Base-by-base conservation (phyloP, 106 monocot genomes). In the Acorus gramineus region DNA sequence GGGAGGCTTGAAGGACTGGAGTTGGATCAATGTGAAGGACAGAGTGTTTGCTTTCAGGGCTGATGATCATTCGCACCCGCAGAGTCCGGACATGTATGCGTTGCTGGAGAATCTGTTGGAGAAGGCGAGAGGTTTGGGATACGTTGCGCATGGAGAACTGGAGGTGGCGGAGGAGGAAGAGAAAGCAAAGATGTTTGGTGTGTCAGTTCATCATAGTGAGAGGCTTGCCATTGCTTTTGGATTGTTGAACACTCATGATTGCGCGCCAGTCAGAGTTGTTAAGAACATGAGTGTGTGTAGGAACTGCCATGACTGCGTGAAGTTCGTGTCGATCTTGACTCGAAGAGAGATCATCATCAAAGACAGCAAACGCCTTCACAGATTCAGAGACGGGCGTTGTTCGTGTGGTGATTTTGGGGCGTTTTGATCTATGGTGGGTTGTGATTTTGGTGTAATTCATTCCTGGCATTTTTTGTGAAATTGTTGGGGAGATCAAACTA, bases 261-360 rank as follows among this genome's bases (percentile, higher is more conserved):
- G 75, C 47, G 63, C 73, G 55, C 49, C 82, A 5, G 67, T 92
- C 6, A 58, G 92, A n/a, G 77, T 92, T 52, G 72, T 77, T 5
- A 92, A 92, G 80, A 92, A 92, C 44, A 82, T 83, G 6, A 61
- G 69, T 2, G 87, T 87, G 79, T 92, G 92, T 59, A 82, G 77
- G 70, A 87, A 92, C 66, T 92, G 87, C 52, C 92, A 92, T 53
- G 68, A 70, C 43, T 69, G 73, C 56, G 49, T 68, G 8, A 92
- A 92, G 68, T 70, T 73, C 62, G 64, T 92, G 50, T 92, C 92
- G 2, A 6, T 66, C 52, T 52, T 92, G 65, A 78, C 79, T 0
- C 44, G 61, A 8, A 84, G 87, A 62, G 86, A 92, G 64, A 87
- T 92, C 51, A 58, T 92, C 49, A 65, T 92, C 44, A 63, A 80